A percentile compares a stretch with the other conserved stretches of the same genome.
Conservation (phyloP, 202 grass and related monocot species). For the Tripidium arundinaceum region DNA sequence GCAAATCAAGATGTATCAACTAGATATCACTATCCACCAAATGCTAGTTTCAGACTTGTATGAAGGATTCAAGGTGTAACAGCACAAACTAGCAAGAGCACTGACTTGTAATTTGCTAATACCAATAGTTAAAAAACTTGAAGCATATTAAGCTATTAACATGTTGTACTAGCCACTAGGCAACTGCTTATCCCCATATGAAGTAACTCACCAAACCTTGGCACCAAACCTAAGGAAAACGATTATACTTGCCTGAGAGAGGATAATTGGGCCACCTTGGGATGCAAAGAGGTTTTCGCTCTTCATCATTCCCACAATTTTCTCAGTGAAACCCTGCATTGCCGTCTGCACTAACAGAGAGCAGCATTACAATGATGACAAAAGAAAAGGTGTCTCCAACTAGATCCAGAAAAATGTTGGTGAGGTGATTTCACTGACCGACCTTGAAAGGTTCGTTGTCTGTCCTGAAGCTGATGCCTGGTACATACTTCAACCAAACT, state of each 20-base stretch:
- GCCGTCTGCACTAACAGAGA: constrained; percentile 54
- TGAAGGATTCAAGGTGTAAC: not conserved
- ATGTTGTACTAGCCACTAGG: not conserved
- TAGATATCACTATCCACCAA: not conserved
- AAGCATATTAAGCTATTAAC: not conserved
- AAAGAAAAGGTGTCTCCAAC: not conserved
- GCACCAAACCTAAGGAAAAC: constrained; percentile 7
- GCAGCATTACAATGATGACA: not conserved
- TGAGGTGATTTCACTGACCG: constrained; percentile 30
- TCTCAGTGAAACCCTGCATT: constrained; percentile 94
- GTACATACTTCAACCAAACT: constrained; percentile 98
- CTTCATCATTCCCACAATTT: constrained; percentile 95
- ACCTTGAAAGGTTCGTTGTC: constrained; percentile 99
- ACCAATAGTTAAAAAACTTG: not conserved
- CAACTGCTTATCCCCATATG: not conserved
- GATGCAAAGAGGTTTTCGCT: constrained; percentile 88
- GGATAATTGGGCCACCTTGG: constrained; percentile 94
- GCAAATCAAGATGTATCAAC: not conserved
- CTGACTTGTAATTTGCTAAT: not conserved
- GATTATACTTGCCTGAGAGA: constrained; percentile 74
- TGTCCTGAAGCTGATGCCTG: constrained; percentile 97
- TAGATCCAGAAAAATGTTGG: constrained; percentile 34
- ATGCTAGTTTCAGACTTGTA: not conserved
- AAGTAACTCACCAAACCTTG: not conserved
- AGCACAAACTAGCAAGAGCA: not conserved